Evolutionary conservation across 2,329 filamentous ascomycete species (phyloP).

Genomic region (Cladorrhinum sp.): DNA sequence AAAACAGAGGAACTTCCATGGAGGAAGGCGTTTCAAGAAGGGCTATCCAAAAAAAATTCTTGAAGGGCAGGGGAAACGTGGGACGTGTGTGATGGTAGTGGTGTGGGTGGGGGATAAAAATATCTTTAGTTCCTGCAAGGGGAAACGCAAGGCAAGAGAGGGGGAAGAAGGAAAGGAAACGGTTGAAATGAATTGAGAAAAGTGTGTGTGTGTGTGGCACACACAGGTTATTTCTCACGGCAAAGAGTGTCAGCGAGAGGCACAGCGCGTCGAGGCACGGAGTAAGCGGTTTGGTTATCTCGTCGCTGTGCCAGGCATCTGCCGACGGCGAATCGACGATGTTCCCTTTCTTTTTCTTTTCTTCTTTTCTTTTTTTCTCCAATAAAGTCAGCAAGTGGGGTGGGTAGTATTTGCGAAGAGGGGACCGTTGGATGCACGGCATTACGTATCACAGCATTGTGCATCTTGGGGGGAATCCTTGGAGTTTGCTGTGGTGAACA

Average conservation of each 20-base stretch:
- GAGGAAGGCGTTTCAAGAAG: background rate
- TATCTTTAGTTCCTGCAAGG: background rate
- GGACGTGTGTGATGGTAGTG: background rate
- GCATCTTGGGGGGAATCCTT: background rate
- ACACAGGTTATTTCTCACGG: background rate
- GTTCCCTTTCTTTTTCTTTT: background rate
- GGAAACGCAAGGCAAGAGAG: background rate
- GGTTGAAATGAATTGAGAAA: background rate
- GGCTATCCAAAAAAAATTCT: background rate
- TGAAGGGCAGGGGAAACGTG: background rate
- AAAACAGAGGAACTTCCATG: background rate
- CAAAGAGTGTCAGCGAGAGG: background rate
- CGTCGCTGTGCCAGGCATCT: background rate
- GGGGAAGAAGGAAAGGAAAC: background rate
- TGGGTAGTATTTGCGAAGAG: background rate
- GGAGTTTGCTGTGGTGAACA: too few species aligned
- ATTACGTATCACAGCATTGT: background rate
- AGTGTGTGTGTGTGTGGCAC: background rate
- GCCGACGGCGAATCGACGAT: background rate
- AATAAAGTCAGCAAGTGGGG: background rate
- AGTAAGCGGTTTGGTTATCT: background rate
- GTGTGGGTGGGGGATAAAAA: background rate
- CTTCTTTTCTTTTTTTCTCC: background rate
- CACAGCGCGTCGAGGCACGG: background rate
- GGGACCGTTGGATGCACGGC: background rate